A percentile compares a stretch with the other conserved stretches of the same genome.
phyloP scores from a whole-genome alignment of 441 rosid species.

The Euphorbia schlechtendalii region DNA sequence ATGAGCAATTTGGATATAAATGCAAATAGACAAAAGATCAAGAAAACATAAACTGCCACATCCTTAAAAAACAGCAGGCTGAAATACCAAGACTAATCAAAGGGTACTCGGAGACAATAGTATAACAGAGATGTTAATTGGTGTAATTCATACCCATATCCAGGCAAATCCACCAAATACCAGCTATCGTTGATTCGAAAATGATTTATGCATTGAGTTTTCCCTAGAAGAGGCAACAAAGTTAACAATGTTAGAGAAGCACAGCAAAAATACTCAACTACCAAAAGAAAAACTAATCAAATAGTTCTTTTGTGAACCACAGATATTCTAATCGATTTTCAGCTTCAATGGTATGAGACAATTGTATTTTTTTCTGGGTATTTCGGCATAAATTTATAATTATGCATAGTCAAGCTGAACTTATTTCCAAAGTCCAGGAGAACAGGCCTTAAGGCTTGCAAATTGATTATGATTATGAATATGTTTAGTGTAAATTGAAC shows the following conservation, averaged over 20 bases:
- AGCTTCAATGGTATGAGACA: too few species aligned
- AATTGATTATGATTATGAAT: too few species aligned
- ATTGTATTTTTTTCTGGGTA: too few species aligned
- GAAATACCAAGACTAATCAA: background rate
- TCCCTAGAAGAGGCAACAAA: slow-evolving; percentile 43
- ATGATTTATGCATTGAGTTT: slow-evolving; percentile 95
- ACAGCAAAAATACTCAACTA: background rate
- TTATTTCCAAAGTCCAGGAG: too few species aligned
- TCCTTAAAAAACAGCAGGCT: background rate
- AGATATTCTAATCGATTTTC: too few species aligned
- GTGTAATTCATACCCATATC: slow-evolving; percentile 67
- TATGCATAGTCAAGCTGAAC: too few species aligned
- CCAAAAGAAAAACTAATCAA: background rate
- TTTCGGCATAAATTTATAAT: too few species aligned
- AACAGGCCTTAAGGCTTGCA: too few species aligned
- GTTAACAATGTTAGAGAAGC: background rate
- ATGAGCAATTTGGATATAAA: background rate
- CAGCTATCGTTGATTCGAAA: slow-evolving; percentile 79
- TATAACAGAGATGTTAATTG: background rate
- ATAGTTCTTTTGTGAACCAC: background rate
- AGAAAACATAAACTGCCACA: background rate
- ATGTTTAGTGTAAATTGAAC: too few species aligned
- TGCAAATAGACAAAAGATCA: background rate
- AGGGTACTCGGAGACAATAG: background rate
- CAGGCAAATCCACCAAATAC: slow-evolving; percentile 96